Conservation (phyloP, 2,329 filamentous ascomycete species). For the Ascochyta viciae-villosae region DNA sequence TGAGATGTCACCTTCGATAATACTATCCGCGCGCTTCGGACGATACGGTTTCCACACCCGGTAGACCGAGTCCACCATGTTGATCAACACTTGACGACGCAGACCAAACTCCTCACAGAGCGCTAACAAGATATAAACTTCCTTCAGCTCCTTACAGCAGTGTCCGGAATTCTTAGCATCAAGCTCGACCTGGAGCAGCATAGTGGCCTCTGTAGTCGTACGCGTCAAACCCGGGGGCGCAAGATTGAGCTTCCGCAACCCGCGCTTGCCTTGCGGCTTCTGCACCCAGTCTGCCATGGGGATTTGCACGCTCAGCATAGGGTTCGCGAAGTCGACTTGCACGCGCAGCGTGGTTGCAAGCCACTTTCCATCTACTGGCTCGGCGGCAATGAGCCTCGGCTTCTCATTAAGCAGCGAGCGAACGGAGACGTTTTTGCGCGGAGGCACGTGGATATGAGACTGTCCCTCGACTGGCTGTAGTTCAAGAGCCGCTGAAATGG, state of each 20-base stretch:
- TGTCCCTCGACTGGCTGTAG: neutral
- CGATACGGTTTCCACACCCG: constrained; percentile 1
- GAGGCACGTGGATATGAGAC: neutral
- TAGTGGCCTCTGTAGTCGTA: neutral
- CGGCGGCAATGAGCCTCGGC: neutral
- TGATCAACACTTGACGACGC: neutral
- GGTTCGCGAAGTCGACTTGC: constrained; percentile 5
- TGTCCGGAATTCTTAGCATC: neutral
- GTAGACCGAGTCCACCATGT: constrained; percentile 6
- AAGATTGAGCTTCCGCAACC: neutral
- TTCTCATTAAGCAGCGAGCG: constrained; percentile 7
- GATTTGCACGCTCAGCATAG: constrained; percentile 6
- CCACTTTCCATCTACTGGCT: neutral
- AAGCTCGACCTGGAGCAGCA: neutral
- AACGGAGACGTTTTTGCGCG: constrained; percentile 1
- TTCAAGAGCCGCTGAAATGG: constrained; percentile 4
- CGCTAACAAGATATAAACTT: neutral
- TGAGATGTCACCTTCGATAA: neutral
- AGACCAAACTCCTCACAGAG: constrained; percentile 2
- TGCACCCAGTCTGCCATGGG: constrained; percentile 6
- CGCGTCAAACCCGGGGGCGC: neutral
- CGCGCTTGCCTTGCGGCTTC: neutral
- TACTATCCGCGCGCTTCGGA: neutral
- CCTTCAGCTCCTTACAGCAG: neutral
- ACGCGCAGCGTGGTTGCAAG: constrained; percentile 9